These are phyloP conservation scores for Dillenia turbinata DNA, from an alignment of 164 flowering plant species.

Conservation along the genomic window DNA sequence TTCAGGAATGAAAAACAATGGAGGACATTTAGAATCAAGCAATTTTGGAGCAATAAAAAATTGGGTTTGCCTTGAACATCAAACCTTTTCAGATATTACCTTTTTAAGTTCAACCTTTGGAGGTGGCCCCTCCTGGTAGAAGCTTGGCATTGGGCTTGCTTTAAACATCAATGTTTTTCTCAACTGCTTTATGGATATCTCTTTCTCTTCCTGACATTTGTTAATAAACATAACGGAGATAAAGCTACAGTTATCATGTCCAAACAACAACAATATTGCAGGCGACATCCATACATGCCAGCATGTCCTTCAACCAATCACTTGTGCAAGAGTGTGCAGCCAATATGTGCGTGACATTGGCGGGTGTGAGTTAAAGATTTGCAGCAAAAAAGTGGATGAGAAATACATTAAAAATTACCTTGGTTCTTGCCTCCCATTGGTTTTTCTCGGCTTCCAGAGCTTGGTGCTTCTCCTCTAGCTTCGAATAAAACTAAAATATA, in stretches of 20 bases:
- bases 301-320: too few species aligned
- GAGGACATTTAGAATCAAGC: too few species aligned
- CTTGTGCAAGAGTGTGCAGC: too few species aligned
- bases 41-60: too few species aligned
- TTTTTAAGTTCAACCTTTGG: conserved; percentile 5
- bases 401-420: not conserved
- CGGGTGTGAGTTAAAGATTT: too few species aligned
- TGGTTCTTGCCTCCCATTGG: conserved; percentile 1
- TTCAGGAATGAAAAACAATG: too few species aligned
- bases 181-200: conserved; percentile 3
- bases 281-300: not conserved
- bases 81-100: not conserved
- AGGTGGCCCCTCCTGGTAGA: not conserved
- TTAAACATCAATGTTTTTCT: conserved; percentile 4
- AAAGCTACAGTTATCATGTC: not conserved
- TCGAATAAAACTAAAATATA: not conserved
- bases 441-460: not conserved
- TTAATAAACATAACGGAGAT: not conserved
- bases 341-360: too few species aligned
- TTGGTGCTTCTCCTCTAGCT: conserved; percentile 5
- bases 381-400: too few species aligned
- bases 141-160: conserved; percentile 7
- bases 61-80: too few species aligned
- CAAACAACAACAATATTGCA: not conserved
- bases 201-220: not conserved